Evolutionary conservation across 352 stramenopile species (phyloP).

Genomic region (Phytophthora cactorum): DNA sequence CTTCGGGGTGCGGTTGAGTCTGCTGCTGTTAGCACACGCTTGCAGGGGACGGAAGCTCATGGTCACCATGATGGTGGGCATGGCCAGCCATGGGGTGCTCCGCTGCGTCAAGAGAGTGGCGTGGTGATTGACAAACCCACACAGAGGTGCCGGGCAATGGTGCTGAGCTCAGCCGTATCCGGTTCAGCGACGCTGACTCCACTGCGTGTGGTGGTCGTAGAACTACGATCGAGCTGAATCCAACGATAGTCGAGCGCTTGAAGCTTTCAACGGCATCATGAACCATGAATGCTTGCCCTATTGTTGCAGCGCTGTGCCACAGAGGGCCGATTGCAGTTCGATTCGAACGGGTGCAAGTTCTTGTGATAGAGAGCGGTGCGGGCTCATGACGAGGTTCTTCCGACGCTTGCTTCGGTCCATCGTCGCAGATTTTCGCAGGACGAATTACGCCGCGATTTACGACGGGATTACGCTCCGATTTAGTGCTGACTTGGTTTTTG

Average conservation of each 20-base stretch:
- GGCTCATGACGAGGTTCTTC: slow-evolving; percentile 30
- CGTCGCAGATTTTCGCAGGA: slow-evolving; percentile 27
- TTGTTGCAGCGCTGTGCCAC: neutral
- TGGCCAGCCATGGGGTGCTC: neutral
- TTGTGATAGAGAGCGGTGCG: slow-evolving; percentile 26
- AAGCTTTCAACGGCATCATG: neutral
- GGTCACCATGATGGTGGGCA: neutral
- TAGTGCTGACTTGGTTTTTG: slow-evolving; percentile 16
- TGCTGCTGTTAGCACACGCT: slow-evolving; percentile 17
- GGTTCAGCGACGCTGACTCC: slow-evolving; percentile 10
- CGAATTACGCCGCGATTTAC: slow-evolving; percentile 28
- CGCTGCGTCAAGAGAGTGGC: no score
- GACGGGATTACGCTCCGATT: slow-evolving; percentile 12
- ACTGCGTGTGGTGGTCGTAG: neutral
- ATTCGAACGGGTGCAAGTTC: slow-evolving; percentile 7
- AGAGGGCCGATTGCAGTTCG: neutral
- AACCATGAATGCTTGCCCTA: neutral
- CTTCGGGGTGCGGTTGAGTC: slow-evolving; percentile 18
- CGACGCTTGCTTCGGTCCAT: slow-evolving; percentile 14
- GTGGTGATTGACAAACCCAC: neutral
- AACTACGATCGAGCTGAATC: neutral
- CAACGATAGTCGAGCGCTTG: neutral
- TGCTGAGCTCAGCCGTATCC: neutral
- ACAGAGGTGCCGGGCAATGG: no score
- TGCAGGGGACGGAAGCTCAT: neutral